A percentile compares a stretch with the other conserved stretches of the same genome.
These are phyloP conservation scores for Metschnikowia lunata DNA, from an alignment of 805 yeast genomes.

Conservation along the genomic window DNA sequence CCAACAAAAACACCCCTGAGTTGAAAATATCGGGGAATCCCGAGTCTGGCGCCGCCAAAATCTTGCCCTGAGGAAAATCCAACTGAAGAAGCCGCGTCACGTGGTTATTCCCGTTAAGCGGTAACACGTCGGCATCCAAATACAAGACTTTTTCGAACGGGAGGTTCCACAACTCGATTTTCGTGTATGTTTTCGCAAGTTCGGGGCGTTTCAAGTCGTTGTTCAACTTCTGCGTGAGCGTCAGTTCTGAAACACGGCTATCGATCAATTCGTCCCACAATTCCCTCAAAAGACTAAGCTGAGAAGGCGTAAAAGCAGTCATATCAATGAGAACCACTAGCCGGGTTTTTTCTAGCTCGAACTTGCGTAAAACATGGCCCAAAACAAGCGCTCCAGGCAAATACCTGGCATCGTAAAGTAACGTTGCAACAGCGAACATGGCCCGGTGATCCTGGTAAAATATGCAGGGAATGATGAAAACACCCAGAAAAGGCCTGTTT, in stretches of 20 bases:
- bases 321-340: conserved; percentile 35
- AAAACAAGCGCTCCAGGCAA: conserved; percentile 56
- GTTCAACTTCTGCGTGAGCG: conserved; percentile 22
- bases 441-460: not conserved
- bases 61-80: conserved; percentile 13
- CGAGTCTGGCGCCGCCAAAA: conserved; percentile 19
- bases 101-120: conserved; percentile 14
- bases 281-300: conserved; percentile 22
- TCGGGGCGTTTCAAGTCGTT: conserved; percentile 28
- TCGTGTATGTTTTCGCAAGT: conserved; percentile 17
- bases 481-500: not conserved
- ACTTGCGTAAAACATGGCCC: conserved; percentile 29
- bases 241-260: conserved; percentile 23
- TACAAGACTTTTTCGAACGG: conserved; percentile 18
- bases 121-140: conserved; percentile 19
- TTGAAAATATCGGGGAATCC: conserved; percentile 21
- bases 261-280: conserved; percentile 31
- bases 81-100: conserved; percentile 26
- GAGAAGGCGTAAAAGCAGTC: conserved; percentile 22
- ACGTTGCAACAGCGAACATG: conserved; percentile 18
- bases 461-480: not conserved
- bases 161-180: conserved; percentile 18
- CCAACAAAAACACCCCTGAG: conserved; percentile 18
- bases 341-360: conserved; percentile 9
- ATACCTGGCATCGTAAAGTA: conserved; percentile 46